Conservation (phyloP, 75 land plant species). For the Larix kaempferi region DNA sequence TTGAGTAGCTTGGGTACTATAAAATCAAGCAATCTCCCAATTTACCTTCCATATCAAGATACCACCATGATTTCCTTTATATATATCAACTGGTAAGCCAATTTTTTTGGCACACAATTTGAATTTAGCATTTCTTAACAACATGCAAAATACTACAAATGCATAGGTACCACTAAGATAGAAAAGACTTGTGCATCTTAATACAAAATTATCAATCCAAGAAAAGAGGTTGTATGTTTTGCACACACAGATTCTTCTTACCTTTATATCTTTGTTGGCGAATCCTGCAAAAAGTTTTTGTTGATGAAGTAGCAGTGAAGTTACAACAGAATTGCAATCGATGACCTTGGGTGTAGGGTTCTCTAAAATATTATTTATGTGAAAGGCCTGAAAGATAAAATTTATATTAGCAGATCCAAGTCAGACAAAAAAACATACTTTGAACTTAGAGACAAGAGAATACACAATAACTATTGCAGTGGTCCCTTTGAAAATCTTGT, state of each 20-base stretch:
- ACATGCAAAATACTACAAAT: too few species aligned
- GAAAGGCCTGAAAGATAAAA: conserved; percentile 33
- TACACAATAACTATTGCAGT: background rate
- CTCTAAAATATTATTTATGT: conserved; percentile 20
- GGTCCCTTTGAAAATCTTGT: background rate
- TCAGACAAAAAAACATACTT: background rate
- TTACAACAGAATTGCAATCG: conserved; percentile 32
- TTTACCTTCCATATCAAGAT: too few species aligned
- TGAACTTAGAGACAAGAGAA: background rate
- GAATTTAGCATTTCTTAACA: too few species aligned
- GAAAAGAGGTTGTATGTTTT: too few species aligned
- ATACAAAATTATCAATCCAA: too few species aligned
- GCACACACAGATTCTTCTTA: conserved; percentile 2
- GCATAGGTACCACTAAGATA: too few species aligned
- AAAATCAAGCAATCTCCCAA: too few species aligned
- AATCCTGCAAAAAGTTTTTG: conserved; percentile 59
- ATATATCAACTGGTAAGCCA: too few species aligned
- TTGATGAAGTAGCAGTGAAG: conserved; percentile 38
- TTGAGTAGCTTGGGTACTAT: too few species aligned
- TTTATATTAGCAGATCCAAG: background rate
- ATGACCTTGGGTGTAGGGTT: conserved; percentile 36
- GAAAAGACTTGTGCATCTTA: too few species aligned
- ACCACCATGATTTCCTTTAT: too few species aligned
- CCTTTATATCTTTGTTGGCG: conserved; percentile 52
- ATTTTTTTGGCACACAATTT: too few species aligned